Conservation (phyloP, 306 rosid genomes). For the Casuarina equisetifolia region DNA sequence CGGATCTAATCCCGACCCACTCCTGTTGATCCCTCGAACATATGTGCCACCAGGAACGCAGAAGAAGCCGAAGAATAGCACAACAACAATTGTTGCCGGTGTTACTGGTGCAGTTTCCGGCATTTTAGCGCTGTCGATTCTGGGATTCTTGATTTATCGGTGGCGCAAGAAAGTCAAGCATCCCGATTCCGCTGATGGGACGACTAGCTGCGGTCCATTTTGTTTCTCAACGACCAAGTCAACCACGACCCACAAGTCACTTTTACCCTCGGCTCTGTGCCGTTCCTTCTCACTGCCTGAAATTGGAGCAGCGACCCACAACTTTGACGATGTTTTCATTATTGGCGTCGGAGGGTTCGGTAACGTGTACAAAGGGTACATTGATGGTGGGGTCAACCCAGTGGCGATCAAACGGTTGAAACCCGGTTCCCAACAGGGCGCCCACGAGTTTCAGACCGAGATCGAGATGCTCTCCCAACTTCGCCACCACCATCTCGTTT, state of each 20-base stretch:
- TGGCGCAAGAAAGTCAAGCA: neutral
- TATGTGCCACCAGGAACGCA: neutral
- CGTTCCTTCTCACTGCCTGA: slow-evolving; percentile 33
- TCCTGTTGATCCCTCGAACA: neutral
- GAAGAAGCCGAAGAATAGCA: accelerated
- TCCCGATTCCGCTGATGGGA: neutral
- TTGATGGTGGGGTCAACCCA: slow-evolving; percentile 26
- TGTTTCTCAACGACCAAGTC: neutral
- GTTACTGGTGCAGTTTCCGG: slow-evolving; percentile 7
- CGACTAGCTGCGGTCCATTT: neutral
- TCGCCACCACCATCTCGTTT: neutral
- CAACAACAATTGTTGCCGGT: neutral
- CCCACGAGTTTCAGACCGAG: neutral
- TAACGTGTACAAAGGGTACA: slow-evolving; percentile 38
- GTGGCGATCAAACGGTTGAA: neutral
- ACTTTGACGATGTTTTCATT: slow-evolving; percentile 18
- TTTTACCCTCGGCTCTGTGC: slow-evolving; percentile 7
- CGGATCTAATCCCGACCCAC: slow-evolving; percentile 21
- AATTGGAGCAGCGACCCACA: slow-evolving; percentile 37
- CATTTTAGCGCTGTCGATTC: neutral
- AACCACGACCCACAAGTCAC: neutral
- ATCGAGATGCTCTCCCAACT: neutral
- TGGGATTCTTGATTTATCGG: slow-evolving; percentile 8
- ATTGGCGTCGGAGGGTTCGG: slow-evolving; percentile 49
- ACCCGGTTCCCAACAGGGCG: slow-evolving; percentile 8